Evolutionary conservation across 1,284 basidiomycete species (phyloP).

Genomic region (Clitocybe nebularis): DNA sequence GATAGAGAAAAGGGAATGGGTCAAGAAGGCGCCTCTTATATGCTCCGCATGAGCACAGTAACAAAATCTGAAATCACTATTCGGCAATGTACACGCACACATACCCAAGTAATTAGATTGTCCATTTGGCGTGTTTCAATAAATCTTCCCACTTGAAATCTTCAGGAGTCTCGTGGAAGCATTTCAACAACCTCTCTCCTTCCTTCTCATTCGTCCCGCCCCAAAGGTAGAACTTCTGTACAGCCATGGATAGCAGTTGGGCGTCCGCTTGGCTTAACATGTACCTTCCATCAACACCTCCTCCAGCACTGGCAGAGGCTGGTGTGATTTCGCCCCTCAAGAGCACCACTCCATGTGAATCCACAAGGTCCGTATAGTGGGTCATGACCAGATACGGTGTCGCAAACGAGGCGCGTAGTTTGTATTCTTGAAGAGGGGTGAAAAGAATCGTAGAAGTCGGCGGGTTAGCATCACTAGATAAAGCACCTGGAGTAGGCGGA

Average conservation of each 20-base stretch:
- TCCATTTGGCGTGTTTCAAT: constrained; percentile 41
- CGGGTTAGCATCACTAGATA: constrained; percentile 35
- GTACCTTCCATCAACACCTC: constrained; percentile 36
- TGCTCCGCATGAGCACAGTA: constrained; percentile 25
- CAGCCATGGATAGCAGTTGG: constrained; percentile 70
- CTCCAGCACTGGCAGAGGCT: constrained; percentile 37
- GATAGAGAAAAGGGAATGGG: constrained; percentile 50
- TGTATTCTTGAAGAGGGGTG: constrained; percentile 94
- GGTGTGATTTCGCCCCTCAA: constrained; percentile 92
- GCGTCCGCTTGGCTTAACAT: constrained; percentile 78
- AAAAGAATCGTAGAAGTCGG: constrained; percentile 76
- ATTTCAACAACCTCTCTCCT: constrained; percentile 49
- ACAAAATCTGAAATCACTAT: too few species aligned
- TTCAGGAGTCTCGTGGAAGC: constrained; percentile 71
- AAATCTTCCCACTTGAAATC: constrained; percentile 76
- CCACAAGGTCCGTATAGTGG: constrained; percentile 86
- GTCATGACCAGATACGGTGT: constrained; percentile 91
- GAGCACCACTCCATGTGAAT: constrained; percentile 80
- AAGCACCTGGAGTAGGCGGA: constrained; percentile 25
- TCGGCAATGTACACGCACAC: background rate
- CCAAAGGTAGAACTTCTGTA: constrained; percentile 85
- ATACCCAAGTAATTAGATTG: constrained; percentile 13
- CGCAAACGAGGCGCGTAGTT: constrained; percentile 81
- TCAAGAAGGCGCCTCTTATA: constrained; percentile 35
- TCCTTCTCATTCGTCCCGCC: constrained; percentile 25